phyloP scores from a whole-genome alignment of 1,284 basidiomycete species.

The Sporisorium exsertum region DNA sequence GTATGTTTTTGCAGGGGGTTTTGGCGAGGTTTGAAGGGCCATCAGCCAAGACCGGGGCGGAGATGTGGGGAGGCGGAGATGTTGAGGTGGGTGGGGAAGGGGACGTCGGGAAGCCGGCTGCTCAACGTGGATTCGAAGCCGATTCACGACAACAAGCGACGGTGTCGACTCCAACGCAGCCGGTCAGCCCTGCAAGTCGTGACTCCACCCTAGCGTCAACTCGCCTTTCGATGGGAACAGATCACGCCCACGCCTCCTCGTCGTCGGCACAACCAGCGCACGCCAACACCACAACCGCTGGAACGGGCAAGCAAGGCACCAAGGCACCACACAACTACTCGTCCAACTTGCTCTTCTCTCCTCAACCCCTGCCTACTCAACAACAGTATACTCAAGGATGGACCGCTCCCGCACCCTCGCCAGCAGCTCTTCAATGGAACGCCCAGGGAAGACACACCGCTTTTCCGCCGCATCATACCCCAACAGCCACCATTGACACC shows the following conservation, averaged over 20 bases:
- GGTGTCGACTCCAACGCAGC: not conserved
- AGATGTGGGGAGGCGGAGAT: not conserved
- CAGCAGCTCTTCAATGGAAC: not conserved
- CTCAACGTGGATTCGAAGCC: slow-evolving; percentile 4
- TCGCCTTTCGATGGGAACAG: not conserved
- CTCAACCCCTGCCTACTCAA: not conserved
- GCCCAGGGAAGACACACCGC: not conserved
- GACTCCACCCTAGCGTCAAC: too few relatives aligned
- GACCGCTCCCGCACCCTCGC: slow-evolving; percentile 1
- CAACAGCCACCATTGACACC: not conserved
- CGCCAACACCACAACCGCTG: not conserved
- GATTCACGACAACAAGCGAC: not conserved
- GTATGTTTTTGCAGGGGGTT: slow-evolving; percentile 28
- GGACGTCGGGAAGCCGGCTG: slow-evolving; percentile 8
- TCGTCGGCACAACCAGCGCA: not conserved
- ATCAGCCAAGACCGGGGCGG: not conserved
- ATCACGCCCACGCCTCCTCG: slow-evolving; percentile 11
- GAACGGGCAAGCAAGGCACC: slow-evolving; percentile 17
- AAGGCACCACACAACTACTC: slow-evolving; percentile 25
- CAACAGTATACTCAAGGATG: not conserved
- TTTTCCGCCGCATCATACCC: slow-evolving; percentile 8
- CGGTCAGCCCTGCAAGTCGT: not conserved
- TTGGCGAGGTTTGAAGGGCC: slow-evolving; percentile 14
- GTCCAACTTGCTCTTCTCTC: slow-evolving; percentile 24
- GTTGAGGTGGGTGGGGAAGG: not conserved